Base-by-base conservation (phyloP, 495 filamentous ascomycete genomes). In the Tricharina praecox region DNA sequence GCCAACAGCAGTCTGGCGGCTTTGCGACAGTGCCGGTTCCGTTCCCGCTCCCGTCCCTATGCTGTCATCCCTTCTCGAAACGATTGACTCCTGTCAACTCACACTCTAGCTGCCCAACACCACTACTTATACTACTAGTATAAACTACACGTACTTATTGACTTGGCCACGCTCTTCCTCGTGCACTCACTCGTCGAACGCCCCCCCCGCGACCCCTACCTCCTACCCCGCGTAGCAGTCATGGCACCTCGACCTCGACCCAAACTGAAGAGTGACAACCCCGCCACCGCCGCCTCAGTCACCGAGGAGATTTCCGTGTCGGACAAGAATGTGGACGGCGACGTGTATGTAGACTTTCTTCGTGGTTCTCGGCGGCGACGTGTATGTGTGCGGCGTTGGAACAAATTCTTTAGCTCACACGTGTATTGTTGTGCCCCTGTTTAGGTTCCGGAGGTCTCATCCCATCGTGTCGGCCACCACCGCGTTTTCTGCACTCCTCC, bases 401-500 rank as follows among this genome's bases (percentile, higher is more conserved):
- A n/a, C 24, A 18, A 15, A 10, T 19, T 8, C 9, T 23, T 16
- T n/a, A n/a, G n/a, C n/a, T n/a, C n/a, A n/a, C n/a, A n/a, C n/a
- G n/a, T n/a, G n/a, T n/a, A n/a, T n/a, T n/a, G n/a, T n/a, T n/a
- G n/a, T n/a, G n/a, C n/a, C n/a, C n/a, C n/a, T n/a, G n/a, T 13
- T 47, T 44, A 52, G 52, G 9, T 40, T 46, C 15, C 45, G 26
- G 16, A n/a, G 40, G 33, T 45, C 30, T 1, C 40, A 23, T n/a
- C 50, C 50, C 4, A 49, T 52, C n/a, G 25, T 59, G 13, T 55
- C 55, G 1, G 15, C 56, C 0, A 36, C 48, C 7, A 40, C 72
- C 30, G 76, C 79, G 1, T 84, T 94, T 62, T 85, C 83, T 54
- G 58, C 82, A 47, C 86, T 86, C 50, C 67, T 92, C 26, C 63